Evolutionary conservation across 139 green algal genomes (phyloP), one percentile per base, ranked within the genome.

Genomic region (Chlamydomonas sp.): DNA sequence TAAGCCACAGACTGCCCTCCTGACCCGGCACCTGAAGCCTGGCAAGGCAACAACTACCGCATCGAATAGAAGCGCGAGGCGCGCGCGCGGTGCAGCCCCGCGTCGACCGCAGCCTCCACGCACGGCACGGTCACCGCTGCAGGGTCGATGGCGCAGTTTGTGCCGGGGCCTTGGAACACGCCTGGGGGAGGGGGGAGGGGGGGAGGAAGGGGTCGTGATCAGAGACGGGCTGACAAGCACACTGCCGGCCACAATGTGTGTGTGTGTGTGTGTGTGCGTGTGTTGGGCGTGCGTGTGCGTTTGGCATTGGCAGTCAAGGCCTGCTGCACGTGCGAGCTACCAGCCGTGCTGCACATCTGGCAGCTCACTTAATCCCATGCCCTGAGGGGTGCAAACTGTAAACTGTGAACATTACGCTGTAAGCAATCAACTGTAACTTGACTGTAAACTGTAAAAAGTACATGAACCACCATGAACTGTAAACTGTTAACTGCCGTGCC

Each of bases 121-220:
- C 24, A 28, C 8, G 13, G 13, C 16, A 61, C 24, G 5, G 50
- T 5, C 16, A 61, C 50, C 50, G 13, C 16, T 5, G 50, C 50
- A 35, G 50, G 50, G 50, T 61, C 50, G 22, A 30, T 61, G 16
- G 58, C 43, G 50, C 71, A 79, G 68, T 94, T 92, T 16, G 49
- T 34, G 0, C 73, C 77, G 8, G 54, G 47, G 29, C 75, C 83
- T 30, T 73, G 38, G 38, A 90, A 95, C 57, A 92, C 88, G 2
- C 88, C 87, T 62, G 83, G 35, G 31, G 4, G 43, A 5, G 24
- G 8, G 35, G 36, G n/a, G n/a, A n/a, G n/a, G n/a, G n/a, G n/a
- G n/a, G n/a, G n/a, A n/a, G n/a, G n/a, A n/a, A n/a, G n/a, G n/a
- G n/a, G n/a, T n/a, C n/a, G n/a, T n/a, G n/a, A n/a, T n/a, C n/a